Evolutionary conservation across 805 yeast genomes (phyloP), one percentile per base, ranked within the genome.

Genomic region (Saturnispora galanensis): DNA sequence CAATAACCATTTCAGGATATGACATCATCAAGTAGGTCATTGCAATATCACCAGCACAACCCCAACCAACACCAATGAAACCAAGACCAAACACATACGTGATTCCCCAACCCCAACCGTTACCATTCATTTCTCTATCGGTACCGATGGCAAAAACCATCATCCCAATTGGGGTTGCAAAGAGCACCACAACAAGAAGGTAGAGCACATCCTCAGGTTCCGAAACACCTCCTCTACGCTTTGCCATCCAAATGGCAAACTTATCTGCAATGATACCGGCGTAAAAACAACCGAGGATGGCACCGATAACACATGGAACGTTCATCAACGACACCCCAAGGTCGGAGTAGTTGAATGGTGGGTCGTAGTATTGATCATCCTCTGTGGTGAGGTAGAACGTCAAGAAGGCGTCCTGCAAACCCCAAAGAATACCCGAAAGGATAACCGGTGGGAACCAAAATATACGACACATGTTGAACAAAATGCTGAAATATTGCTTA

Each of bases 291-390:
- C 85, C 86, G 47, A 80, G 65, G 28, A 76, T 58, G 2, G 86
- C 82, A 38, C 86, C 86, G 41, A 78, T 70, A 35, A 78, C 64
- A 45, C 81, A 73, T 0, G 90, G 88, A 17, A 83, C 68, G 53
- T 83, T 82, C 88, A 83, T 81, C 35, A 83, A 56, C 0, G 87
- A 88, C 21, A 84, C 85, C 32, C 79, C 84, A 5, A 73, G 70
- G 52, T 79, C 71, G 12, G 78, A 67, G 55, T 80, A 81, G 59
- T 74, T 73, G 70, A 76, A 83, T 10, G 93, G 90, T 0, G 71
- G 70, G 46, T 71, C 79, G 42, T 77, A 76, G 64, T 77, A 83
- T 50, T 68, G 66, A 45, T 79, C 79, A 48, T 82, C 88, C 57
- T 81, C 84, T 10, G 84, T 75, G 2, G 89, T 82, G 50, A 84